A percentile compares a stretch with the other conserved stretches of the same genome.
Conservation (phyloP, 257 asterid species). For the Eustoma russellianum region DNA sequence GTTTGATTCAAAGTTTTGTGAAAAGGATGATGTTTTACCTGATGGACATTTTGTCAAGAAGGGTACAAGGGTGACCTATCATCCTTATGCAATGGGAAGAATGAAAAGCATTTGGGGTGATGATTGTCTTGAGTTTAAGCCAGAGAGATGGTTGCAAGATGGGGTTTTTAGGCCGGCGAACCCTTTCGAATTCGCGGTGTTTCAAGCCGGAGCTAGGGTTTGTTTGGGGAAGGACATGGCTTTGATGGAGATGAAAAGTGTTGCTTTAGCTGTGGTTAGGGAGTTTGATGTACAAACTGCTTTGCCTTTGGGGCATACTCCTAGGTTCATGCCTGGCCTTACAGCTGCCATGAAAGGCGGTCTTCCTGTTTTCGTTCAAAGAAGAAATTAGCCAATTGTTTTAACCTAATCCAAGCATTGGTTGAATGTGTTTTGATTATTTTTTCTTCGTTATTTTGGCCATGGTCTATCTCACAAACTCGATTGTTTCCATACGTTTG, state of each 20-base stretch:
- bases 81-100: conserved; percentile 56
- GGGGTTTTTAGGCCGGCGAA: conserved; percentile 28
- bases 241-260: conserved; percentile 30
- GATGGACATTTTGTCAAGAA: conserved; percentile 48
- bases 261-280: conserved; percentile 34
- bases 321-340: conserved; percentile 35
- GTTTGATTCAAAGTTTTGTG: conserved; percentile 65
- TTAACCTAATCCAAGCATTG: too few species aligned
- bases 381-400: conserved; percentile 10
- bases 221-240: conserved; percentile 52
- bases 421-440: too few species aligned
- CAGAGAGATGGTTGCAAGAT: conserved; percentile 37
- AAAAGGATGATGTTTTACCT: conserved; percentile 40
- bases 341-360: conserved; percentile 49
- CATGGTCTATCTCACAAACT: too few species aligned
- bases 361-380: conserved; percentile 27
- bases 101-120: conserved; percentile 39
- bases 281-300: conserved; percentile 25
- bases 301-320: conserved; percentile 8
- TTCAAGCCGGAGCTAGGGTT: conserved; percentile 53
- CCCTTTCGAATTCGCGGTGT: conserved; percentile 42
- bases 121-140: conserved; percentile 35
- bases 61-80: conserved; percentile 39
- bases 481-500: too few species aligned
- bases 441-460: too few species aligned